Percentiles rank a stretch among this genome's conserved stretches.
Conservation (phyloP, 176 grass and related monocot species). For the Neostapfia colusana region DNA sequence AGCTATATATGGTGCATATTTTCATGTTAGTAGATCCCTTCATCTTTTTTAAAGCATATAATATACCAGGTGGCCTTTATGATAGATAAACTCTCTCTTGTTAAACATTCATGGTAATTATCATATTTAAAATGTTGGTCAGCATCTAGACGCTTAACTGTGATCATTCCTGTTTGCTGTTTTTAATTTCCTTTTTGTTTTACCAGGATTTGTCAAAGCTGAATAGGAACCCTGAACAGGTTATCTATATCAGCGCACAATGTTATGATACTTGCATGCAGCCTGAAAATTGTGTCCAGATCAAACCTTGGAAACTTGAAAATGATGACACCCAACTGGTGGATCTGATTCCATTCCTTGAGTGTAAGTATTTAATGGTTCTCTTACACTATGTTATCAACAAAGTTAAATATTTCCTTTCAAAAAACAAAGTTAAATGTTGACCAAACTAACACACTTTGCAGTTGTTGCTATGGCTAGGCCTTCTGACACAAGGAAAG, state of each 20-base stretch:
- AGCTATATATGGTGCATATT: constrained; percentile 21
- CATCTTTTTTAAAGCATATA: constrained; percentile 8
- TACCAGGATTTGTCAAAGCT: constrained; percentile 86
- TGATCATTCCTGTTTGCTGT: neutral
- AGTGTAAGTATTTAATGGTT: constrained; percentile 61
- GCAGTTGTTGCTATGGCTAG: constrained; percentile 69
- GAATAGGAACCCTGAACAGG: constrained; percentile 76
- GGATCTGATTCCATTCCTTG: constrained; percentile 98
- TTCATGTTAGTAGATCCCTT: constrained; percentile 19
- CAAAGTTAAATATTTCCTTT: constrained; percentile 23
- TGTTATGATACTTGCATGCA: constrained; percentile 74
- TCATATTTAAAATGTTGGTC: neutral
- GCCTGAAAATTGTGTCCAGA: constrained; percentile 62
- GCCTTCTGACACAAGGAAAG: constrained; percentile 70
- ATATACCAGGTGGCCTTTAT: constrained; percentile 3
- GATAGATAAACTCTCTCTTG: neutral
- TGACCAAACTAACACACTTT: constrained; percentile 27
- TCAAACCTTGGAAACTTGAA: constrained; percentile 92
- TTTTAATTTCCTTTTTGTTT: constrained; percentile 1
- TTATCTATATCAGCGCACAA: constrained; percentile 79
- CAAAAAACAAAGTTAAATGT: constrained; percentile 16
- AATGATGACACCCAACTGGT: constrained; percentile 71
- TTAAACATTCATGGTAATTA: neutral
- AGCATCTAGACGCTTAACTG: neutral
- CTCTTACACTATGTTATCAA: constrained; percentile 4